Base-by-base conservation (phyloP, 140 eudicot genomes). In the Ambrosia hybrid region DNA sequence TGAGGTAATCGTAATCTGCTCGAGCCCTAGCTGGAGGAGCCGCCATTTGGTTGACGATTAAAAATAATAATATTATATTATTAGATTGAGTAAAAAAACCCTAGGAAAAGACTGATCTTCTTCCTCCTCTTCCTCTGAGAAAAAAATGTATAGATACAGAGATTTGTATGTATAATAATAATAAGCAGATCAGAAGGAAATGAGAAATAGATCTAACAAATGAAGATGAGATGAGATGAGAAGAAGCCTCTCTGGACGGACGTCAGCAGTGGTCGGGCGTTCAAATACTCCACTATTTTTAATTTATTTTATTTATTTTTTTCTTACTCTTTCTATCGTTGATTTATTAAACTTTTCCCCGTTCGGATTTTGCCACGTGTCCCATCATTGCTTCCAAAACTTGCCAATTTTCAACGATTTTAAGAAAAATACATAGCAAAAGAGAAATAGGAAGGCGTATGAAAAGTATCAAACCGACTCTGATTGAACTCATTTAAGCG, bases 1-100 rank as follows among this genome's bases (percentile, higher is more conserved):
- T 77, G 43, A 77, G 78, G 57, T 79, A 80, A 77, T 84, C 88
- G 67, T 84, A 84, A 78, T 77, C 88, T 17, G 88, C 85, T 76
- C 85, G 80, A 45, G 85, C 85, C 63, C 88, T 84, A 72, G 83
- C 76, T 30, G 88, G 88, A 77, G 88, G 83, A 80, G 85, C 88
- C 52, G 88, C 85, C 85, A 84, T 84, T 56, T 57, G 69, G 51
- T 6, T 66, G n/a, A n/a, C 56, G 74, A 78, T 70, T 53, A 1
- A 57, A 64, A 68, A 46, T 4, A 49, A 79, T 7, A 46, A n/a
- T n/a, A n/a, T n/a, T n/a, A n/a, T n/a, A n/a, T 7, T 4, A 43
- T n/a, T 71, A 59, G 71, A 59, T 68, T 51, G 56, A 51, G n/a
- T n/a, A 30, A 68, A 70, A n/a, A 80, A 80, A 74, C 79, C 84